Evolutionary conservation across 768 basidiomycete species (phyloP).

Genomic region (Piloderma croceum): DNA sequence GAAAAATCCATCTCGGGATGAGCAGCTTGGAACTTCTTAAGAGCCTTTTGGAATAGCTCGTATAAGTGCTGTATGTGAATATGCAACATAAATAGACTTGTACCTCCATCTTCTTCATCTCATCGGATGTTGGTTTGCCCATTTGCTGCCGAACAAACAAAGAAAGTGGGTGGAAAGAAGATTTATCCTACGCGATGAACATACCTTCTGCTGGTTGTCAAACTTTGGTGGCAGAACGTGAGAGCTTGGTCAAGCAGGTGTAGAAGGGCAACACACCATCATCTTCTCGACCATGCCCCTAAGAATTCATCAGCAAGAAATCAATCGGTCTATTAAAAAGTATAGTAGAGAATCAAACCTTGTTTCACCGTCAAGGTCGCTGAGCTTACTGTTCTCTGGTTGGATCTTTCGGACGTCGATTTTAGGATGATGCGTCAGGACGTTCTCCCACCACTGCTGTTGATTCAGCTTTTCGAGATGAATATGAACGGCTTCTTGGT

Average conservation of each 20-base stretch:
- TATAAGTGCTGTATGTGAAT: constrained; percentile 3
- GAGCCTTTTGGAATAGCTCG: constrained; percentile 40
- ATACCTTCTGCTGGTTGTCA: constrained; percentile 39
- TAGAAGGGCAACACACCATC: constrained; percentile 36
- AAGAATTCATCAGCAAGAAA: constrained; percentile 6
- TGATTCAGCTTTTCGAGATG: constrained; percentile 86
- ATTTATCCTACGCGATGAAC: no score
- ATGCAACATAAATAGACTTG: constrained; percentile 6
- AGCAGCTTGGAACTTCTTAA: constrained; percentile 82
- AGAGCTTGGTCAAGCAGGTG: no score
- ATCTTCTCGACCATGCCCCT: constrained; percentile 99
- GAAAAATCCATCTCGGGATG: constrained; percentile 96
- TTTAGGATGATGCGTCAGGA: constrained; percentile 91
- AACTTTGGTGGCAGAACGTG: no score
- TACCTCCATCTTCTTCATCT: constrained; percentile 89
- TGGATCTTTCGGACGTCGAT: constrained; percentile 95
- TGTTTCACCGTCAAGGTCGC: constrained; percentile 94
- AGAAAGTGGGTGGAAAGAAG: constrained; percentile 3
- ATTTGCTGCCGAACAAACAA: constrained; percentile 57
- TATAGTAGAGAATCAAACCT: constrained; percentile 42
- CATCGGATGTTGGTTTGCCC: constrained; percentile 94
- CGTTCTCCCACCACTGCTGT: constrained; percentile 97
- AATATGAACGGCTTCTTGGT: constrained; percentile 63
- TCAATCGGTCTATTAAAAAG: constrained; percentile 2
- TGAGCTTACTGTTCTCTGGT: constrained; percentile 91